Evolutionary conservation across 495 filamentous ascomycete species (phyloP), one percentile per base, ranked within the genome.

Genomic region (Podospora australis): DNA sequence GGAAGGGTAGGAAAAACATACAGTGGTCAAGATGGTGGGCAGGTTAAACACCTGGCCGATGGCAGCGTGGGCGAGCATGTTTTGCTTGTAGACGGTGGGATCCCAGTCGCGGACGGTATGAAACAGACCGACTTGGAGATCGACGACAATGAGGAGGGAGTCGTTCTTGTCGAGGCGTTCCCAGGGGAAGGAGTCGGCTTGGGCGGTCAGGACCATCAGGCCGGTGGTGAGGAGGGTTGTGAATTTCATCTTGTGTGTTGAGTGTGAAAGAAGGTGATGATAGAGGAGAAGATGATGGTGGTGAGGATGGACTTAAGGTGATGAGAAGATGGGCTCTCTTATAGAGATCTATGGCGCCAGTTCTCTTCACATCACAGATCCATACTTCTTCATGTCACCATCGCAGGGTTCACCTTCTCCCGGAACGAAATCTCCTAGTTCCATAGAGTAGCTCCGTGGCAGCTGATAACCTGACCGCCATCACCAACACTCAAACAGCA

Each of bases 41-140:
- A 89, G 52, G 59, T 80, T 54, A 61, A 89, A 90, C 38, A 80
- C 58, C 23, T 81, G 78, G 25, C 77, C 84, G 9, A 89, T 62
- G 10, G 73, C 75, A 14, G 83, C 78, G 58, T 89, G 84, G 19
- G 82, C 86, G 5, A 87, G 62, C 56, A 88, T 81, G 68, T 73
- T 78, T 64, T 84, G 78, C 36, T 75, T 72, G 72, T 75, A 90
- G 49, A 78, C 68, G 35, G 72, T 77, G 19, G 79, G 66, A 50
- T 78, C 40, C 54, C 50, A 84, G 68, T 90, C 86, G 20, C 83
- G 78, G 28, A 80, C 79, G 10, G 86, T 55, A 42, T 72, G 66
- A 59, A 78, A 78, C 17, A 89, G 80, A 26, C 86, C 86, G 49
- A 84, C 75, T 62, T 88, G 84, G 52, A 84, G 73, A 61, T 90